Evolutionary conservation across 2,329 filamentous ascomycete genomes (phyloP), one percentile per base, ranked within the genome.

Genomic region (Verticillium dahliae): DNA sequence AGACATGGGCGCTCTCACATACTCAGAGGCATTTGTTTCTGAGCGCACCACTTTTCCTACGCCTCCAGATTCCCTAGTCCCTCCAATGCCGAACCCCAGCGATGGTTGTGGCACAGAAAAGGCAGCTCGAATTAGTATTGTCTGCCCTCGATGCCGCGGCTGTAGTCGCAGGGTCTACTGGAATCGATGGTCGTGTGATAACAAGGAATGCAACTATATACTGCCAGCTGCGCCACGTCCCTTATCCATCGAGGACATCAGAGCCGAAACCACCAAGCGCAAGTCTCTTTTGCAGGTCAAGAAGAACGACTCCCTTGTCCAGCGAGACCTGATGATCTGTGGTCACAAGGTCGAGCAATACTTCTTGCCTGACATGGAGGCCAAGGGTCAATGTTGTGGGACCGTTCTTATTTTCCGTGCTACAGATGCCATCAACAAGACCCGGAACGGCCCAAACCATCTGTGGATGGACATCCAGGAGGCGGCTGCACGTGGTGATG

Each of bases 141-240:
- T 89, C 1, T 93, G 90, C 66, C 85, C 85, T 0, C 62, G 74
- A 1, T 92, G 90, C 65, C 75, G 78, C 0, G 80, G 84, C 50
- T 90, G 89, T 67, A 85, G 80, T 52, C 79, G 85, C 2, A 80
- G 89, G 1, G 76, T 81, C 14, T 72, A 79, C 31, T 92, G 88
- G 87, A 74, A 73, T 5, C 78, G 80, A 1, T 91, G 87, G 88
- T 72, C 75, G 33, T 92, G 89, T 63, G 76, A 80, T 54, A 83
- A 79, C 14, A 64, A 65, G 0, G 67, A 66, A 1, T 90, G 87
- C 66, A 70, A 69, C 1, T 89, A 81, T 57, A 69, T 68, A 11
- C 73, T 80, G 41, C 63, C 65, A 1, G 64, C 76, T 65, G 6
- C 67, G 62, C 62, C 75, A 11, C 59, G 31, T 3, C 64, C 67